Conservation (phyloP, 257 asterid genomes). For the Gynochthodes officinalis region DNA sequence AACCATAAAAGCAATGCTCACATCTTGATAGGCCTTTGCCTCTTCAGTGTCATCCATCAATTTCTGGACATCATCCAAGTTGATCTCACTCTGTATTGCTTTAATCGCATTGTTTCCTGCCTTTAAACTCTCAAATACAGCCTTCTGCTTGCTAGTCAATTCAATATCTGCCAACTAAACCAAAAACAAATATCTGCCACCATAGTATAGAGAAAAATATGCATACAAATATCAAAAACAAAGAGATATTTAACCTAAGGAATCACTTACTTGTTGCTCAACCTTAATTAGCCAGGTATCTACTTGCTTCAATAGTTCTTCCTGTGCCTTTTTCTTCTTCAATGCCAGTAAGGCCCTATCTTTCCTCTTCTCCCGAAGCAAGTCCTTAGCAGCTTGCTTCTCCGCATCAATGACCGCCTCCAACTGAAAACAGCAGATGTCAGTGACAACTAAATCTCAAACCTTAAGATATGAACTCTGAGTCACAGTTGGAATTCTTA, state of each 20-base stretch:
- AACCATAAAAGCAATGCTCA: slow-evolving; percentile 32
- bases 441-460: slow-evolving; percentile 4
- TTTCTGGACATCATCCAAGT: slow-evolving; percentile 91
- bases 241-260: neutral
- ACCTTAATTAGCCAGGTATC: slow-evolving; percentile 88
- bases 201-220: neutral
- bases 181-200: slow-evolving; percentile 4
- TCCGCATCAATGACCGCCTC: slow-evolving; percentile 85
- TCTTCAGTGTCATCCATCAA: slow-evolving; percentile 95
- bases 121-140: slow-evolving; percentile 94
- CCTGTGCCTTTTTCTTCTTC: slow-evolving; percentile 78
- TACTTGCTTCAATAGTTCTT: slow-evolving; percentile 83
- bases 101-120: slow-evolving; percentile 83
- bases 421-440: slow-evolving; percentile 45
- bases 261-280: slow-evolving; percentile 79
- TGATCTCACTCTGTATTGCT: slow-evolving; percentile 91
- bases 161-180: slow-evolving; percentile 96
- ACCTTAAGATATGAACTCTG: neutral
- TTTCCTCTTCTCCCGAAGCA: slow-evolving; percentile 83
- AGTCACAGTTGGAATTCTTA: neutral
- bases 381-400: slow-evolving; percentile 87
- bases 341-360: slow-evolving; percentile 80
- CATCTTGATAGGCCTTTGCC: slow-evolving; percentile 99
- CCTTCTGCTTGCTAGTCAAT: slow-evolving; percentile 91
- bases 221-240: neutral